Evolutionary conservation across 768 basidiomycete genomes (phyloP), one percentile per base, ranked within the genome.

Genomic region (Podaxis sp.): DNA sequence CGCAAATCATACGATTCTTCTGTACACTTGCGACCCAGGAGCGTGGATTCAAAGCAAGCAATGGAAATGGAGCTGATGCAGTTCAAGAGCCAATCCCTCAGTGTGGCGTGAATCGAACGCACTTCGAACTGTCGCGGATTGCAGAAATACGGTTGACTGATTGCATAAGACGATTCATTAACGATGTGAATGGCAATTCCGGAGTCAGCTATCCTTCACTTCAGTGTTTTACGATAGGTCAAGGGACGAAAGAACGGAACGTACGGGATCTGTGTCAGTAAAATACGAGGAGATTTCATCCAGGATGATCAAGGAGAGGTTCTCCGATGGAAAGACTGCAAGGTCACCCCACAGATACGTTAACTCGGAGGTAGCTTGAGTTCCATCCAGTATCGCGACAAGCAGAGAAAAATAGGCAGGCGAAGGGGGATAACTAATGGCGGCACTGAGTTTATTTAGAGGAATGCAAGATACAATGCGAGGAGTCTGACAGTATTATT

Each of bases 261-360:
- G 40, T 55, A 67, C 55, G 48, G 17, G 15, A 15, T 65, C 56
- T 4, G 52, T 36, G 36, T 62, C 22, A 12, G 67, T 11, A 58
- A 89, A 85, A 71, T 87, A 89, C 6, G 75, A 68, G 2, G 88
- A 89, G 0, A 80, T 79, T 64, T 90, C 88, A 54, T 83, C 80
- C 17, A 92, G 69, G 36, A 92, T 77, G 22, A 90, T 65, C n/a
- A 89, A 0, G 77, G 66, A 39, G 68, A 67, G 42, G 70, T 63
- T 24, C 75, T 66, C 19, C 67, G 61, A 57, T 22, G 61, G 61
- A 7, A 48, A 56, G 19, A 51, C n/a, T n/a, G 61, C 22, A 40
- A 63, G 46, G 9, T 48, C 44, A 22, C 19, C 48, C 61, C 61
- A 63, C 11, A 63, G 26, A 15, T 49, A 24, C 46, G 48, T 24